Base-by-base conservation (phyloP, 306 rosid genomes). In the Comarum palustre region DNA sequence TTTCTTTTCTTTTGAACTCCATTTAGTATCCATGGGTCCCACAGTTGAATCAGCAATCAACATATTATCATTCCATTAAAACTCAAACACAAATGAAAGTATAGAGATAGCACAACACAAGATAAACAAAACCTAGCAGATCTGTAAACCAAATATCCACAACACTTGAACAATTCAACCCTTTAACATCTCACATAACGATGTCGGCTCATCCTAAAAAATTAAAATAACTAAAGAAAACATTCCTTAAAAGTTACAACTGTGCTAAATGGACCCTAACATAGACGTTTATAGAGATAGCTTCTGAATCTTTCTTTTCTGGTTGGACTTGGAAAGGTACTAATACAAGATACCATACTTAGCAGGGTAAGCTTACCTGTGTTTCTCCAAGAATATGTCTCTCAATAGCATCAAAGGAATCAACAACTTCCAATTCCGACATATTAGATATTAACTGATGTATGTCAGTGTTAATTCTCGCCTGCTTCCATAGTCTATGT, bases 371-470 rank as follows among this genome's bases (percentile, higher is more conserved):
- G 38, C 47, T 47, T 79, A 93, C 98, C 96, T 83, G 87, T 47
- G 81, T 68, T 81, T 92, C 98, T 83, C 70, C 71, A 67, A 86
- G 87, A 66, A 93, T 84, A 84, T 87, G 91, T 43, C 96, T 82
- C 82, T 93, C 96, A 70, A 93, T 87, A 43, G 81, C 87, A 76
- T 84, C 71, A 69, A 93, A 90, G 68, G 86, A 88, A 78, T 93
- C 98, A 51, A 88, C 85, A 59, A 87, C 78, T 89, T 93, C 96
- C 81, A 90, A 75, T 79, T 93, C 93, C 4, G 96, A 81, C 84
- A 87, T 81, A 80, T 84, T 87, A 32, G 93, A 84, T 19, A 87
- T 66, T 73, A 93, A 80, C 54, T 50, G 80, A 22, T 80, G 87
- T 75, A 93, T 85, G 85, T 90, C 90, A 2, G 88, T 55, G 54